Conservation (phyloP, 208 protist species). For the Crithidia fasciculata region DNA sequence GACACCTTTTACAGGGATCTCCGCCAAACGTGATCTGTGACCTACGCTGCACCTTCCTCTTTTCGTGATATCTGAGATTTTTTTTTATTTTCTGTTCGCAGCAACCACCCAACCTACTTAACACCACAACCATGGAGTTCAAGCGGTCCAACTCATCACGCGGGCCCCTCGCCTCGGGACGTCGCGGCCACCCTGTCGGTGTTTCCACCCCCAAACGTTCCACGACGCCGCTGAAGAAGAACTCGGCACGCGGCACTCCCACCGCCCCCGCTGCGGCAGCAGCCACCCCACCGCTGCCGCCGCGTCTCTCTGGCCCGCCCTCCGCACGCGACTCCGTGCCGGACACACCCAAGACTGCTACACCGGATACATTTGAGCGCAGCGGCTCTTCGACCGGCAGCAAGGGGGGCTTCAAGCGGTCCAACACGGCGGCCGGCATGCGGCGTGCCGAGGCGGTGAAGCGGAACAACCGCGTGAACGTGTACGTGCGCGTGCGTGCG, state of each 20-base stretch:
- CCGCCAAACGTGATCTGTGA: too few species aligned
- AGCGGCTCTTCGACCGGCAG: conserved; percentile 43
- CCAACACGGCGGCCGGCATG: conserved; percentile 52
- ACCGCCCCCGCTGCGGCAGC: not conserved
- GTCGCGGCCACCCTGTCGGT: conserved; percentile 13
- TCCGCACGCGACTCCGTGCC: not conserved
- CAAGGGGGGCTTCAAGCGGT: conserved; percentile 58
- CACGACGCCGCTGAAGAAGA: conserved; percentile 27
- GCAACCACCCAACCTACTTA: not conserved
- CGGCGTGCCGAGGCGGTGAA: conserved; percentile 41
- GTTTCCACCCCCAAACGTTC: conserved; percentile 30
- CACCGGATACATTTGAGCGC: conserved; percentile 37
- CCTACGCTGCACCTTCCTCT: too few species aligned
- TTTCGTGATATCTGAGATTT: too few species aligned
- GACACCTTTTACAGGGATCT: too few species aligned
- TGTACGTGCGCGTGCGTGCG: conserved; percentile 86
- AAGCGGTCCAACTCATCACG: conserved; percentile 74
- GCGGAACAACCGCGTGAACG: conserved; percentile 77
- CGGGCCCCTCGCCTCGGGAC: conserved; percentile 32
- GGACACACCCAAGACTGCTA: not conserved
- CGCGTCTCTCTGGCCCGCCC: conserved; percentile 12
- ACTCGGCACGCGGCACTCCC: conserved; percentile 18
- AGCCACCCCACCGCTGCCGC: conserved; percentile 1
- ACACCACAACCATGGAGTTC: conserved; percentile 57
- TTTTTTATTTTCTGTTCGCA: not conserved